Evolutionary conservation across 192 early-diverging fungal species (phyloP).

Genomic region (Linnemannia schmuckeri): DNA sequence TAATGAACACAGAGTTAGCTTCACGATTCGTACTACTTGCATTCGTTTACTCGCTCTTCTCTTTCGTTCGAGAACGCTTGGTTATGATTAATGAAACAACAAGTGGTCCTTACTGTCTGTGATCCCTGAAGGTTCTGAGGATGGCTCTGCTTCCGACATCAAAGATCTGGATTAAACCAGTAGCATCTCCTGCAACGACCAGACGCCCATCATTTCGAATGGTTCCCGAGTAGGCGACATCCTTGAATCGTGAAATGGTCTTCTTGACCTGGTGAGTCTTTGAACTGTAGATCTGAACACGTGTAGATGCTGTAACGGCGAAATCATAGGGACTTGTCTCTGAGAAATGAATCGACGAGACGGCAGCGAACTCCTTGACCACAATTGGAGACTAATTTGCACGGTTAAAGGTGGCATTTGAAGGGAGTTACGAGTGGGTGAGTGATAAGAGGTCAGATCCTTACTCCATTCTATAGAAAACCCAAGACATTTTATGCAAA

Average conservation of each 20-base stretch:
- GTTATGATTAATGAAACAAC: neutral
- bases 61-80: neutral
- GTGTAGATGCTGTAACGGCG: conserved; percentile 89
- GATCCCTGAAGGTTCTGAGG: conserved; percentile 71
- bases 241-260: conserved; percentile 93
- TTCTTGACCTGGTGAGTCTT: conserved; percentile 88
- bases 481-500: neutral
- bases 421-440: neutral
- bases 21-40: too few species aligned
- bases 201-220: conserved; percentile 91
- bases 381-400: conserved; percentile 80
- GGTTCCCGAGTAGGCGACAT: conserved; percentile 84
- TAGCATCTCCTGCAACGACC: conserved; percentile 92
- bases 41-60: neutral
- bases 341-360: conserved; percentile 87
- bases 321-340: conserved; percentile 87
- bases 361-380: conserved; percentile 89
- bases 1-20: neutral
- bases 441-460: neutral
- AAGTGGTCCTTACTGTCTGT: conserved; percentile 61
- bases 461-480: neutral
- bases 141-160: conserved; percentile 76
- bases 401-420: neutral
- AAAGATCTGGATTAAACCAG: conserved; percentile 89
- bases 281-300: conserved; percentile 93